These are phyloP conservation scores for Exophiala viscosa DNA, from an alignment of 2,329 filamentous ascomycete species.

Conservation along the genomic window DNA sequence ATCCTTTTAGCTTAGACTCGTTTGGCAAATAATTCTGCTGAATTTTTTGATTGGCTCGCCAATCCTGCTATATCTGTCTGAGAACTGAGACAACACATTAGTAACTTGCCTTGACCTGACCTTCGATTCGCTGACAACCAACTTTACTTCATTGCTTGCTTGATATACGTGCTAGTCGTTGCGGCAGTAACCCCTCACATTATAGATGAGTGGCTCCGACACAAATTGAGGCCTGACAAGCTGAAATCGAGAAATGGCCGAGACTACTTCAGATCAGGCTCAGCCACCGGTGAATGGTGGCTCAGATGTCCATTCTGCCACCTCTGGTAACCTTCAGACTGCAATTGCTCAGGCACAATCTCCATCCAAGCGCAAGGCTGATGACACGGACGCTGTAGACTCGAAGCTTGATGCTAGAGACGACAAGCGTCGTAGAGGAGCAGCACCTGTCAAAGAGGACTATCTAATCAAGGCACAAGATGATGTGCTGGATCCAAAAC, in stretches of 20 bases:
- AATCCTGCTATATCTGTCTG: too few species aligned
- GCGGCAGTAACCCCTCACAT: too few species aligned
- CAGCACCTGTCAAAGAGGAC: slow-evolving; percentile 71
- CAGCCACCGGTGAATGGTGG: background rate
- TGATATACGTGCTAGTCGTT: too few species aligned
- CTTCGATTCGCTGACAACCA: too few species aligned
- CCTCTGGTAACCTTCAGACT: background rate
- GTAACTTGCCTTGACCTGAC: too few species aligned
- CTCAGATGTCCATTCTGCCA: background rate
- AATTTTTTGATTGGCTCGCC: too few species aligned
- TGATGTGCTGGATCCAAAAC: slow-evolving; percentile 27
- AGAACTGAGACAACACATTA: too few species aligned
- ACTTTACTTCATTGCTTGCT: too few species aligned
- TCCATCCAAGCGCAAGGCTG: slow-evolving; percentile 58
- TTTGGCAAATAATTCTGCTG: too few species aligned
- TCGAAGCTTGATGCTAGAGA: slow-evolving; percentile 30
- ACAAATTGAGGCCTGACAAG: too few species aligned
- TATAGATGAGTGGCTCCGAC: too few species aligned
- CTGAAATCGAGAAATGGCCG: background rate
- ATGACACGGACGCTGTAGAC: slow-evolving; percentile 33
- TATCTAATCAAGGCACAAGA: slow-evolving; percentile 40
- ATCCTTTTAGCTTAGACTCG: too few species aligned
- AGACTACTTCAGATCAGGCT: slow-evolving; percentile 8
- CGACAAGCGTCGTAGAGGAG: slow-evolving; percentile 49
- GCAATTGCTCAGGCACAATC: background rate